Base-by-base conservation (phyloP, 2,329 filamentous ascomycete genomes). In the Teratosphaeria viscida region DNA sequence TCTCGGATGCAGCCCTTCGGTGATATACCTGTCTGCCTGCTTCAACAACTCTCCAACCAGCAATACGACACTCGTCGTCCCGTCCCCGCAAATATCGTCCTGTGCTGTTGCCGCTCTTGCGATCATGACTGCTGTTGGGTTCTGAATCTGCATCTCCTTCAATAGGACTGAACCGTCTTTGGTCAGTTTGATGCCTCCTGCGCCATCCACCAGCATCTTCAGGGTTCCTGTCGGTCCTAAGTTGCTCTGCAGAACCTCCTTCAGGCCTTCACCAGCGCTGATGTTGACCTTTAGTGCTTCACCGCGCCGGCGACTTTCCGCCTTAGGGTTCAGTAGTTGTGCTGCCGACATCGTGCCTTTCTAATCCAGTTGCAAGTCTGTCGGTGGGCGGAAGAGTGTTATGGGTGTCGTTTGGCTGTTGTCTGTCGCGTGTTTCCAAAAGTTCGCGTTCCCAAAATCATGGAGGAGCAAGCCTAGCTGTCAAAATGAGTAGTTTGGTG, bases 261-360 rank as follows among this genome's bases (percentile, higher is more conserved):
- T 77, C 56, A 81, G 71, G 71, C 94, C 57, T 26, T 96, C 92
- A 72, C 92, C 94, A 66, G 94, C 94, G 72, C 83, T 90, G 78
- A 99, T 97, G 82, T 99, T 99, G 77, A 56, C 55, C 39, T 47
- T 37, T 14, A 56, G 55, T 43, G 94, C 94, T 85, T 99, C 94
- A 76, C 90, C 94, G 81, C 94, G 87, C 82, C 94, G 91, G 79
- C 94, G 87, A 70, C 92, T 96, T 81, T 99, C 94, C 72, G 94
- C 94, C 82, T 99, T 99, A 63, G 94, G 94, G 78, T 99, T 99
- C 67, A 99, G 87, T 72, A 99, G 86, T 80, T 97, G 92, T 73
- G 94, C 92, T 69, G 94, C 94, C 79, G 92, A 97, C 94, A 97
- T 97, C n/a, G 32, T 56, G 27, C 34, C n/a, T 23, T 55, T 5